Evolutionary conservation across 176 grass and related monocot genomes (phyloP), one percentile per base, ranked within the genome.

Genomic region (Aegilops tauschii): DNA sequence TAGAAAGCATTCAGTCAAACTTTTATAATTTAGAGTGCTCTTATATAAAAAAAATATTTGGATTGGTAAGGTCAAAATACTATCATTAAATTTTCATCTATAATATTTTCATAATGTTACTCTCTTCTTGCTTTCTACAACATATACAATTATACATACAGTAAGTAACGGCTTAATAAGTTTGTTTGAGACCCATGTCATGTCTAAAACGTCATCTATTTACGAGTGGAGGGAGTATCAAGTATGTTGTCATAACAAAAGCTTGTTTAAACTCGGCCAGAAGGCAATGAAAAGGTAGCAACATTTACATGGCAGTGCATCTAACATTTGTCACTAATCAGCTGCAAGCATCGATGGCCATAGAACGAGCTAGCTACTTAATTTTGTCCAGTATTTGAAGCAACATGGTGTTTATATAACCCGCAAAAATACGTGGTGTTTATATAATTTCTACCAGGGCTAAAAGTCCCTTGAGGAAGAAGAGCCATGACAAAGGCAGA

Each of bases 381-480:
- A 21, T 34, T 35, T 67, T 84, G 68, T 16, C 16, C 16, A 31
- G 44, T 80, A 74, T 66, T 49, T 84, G 8, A 73, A 80, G 29
- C 45, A 34, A 80, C 23, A 3, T 47, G 45, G 13, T 75, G 44
- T 30, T 32, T 35, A 20, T 14, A 28, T 61, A 90, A 62, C 39
- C 39, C 39, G 39, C 39, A 40, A 40, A 40, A 40, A 40, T 9
- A 9, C 9, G 32, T 85, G 45, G 13, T 75, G 44, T 30, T 32
- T 35, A 20, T 14, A 28, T 61, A 90, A 62, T 2, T 64, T 6
- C 86, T 82, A 98, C 93, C 96, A 62, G 96, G 66, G 69, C 80
- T 90, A 88, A 96, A 92, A 67, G 93, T 94, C 82, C 90, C 93
- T 34, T 77, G 59, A 88, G 96, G 96, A 87, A 98, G 92, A 72